Evolutionary conservation across 2,329 filamentous ascomycete genomes (phyloP), one percentile per base, ranked within the genome.

Genomic region (Tolypocladium inflatum): DNA sequence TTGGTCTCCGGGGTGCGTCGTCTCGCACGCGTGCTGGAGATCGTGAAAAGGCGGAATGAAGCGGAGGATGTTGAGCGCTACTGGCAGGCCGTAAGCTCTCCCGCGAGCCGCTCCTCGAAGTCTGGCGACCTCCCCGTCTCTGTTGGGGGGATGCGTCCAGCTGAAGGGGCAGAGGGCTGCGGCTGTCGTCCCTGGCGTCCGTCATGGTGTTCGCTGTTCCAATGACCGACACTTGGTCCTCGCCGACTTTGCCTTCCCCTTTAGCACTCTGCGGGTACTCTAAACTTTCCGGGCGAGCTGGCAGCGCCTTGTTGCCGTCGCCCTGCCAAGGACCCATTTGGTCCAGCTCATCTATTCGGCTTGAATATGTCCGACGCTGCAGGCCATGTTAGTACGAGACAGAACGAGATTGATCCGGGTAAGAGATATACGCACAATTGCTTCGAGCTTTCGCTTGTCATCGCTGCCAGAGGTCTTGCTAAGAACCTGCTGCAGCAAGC

Each of bases 371-470:
- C 63, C 88, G 85, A 67, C 90, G 87, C 90, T 95, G 42, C 17
- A 3, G 19, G 19, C 9, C 23, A 21, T 10, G 2, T 55, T 26
- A 57, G 30, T 8, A 38, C 23, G 7, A 30, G 17, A 6, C 23
- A 21, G 35, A 30, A 37, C 11, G 30, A 19, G 38, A 11, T 13
- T 11, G 8, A 38, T 26, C 13, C n/a, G 15, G 30, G 6, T 1
- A 5, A 15, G 33, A 15, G 39, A 21, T 9, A 9, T 50, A 83
- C 89, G 82, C 79, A 95, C 90, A 76, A 99, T 97, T 55, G 91
- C 89, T 68, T 97, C 91, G 30, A 99, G 79, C 72, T 97, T 97
- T 64, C 85, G 87, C 71, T 87, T 86, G 67, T 99, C 94, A 56
- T 96, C 91, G 39, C 92, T 87, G 8, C 87, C 90, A 13, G 86